Conservation (phyloP, 2,329 filamentous ascomycete genomes). For the Pyricularia sp. region DNA sequence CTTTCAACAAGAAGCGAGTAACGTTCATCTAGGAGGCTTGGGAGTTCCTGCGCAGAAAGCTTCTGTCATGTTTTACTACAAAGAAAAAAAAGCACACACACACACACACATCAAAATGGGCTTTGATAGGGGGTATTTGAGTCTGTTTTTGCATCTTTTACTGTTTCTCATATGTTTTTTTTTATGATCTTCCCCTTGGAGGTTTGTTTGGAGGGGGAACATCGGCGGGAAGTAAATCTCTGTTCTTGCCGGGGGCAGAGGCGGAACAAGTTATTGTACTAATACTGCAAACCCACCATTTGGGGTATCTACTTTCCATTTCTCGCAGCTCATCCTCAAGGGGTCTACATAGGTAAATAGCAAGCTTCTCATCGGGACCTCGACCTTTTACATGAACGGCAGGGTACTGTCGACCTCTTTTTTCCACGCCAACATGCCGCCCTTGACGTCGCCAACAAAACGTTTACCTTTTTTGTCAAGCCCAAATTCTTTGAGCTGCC, state of each 20-base stretch:
- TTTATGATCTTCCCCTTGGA: background rate
- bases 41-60: background rate
- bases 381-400: conserved; percentile 35
- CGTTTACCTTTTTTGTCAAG: conserved; percentile 40
- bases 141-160: background rate
- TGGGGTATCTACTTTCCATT: background rate
- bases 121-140: background rate
- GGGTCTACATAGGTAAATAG: background rate
- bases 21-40: conserved; percentile 41
- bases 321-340: background rate
- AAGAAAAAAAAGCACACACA: too few species aligned
- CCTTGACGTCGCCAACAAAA: conserved; percentile 61
- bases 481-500: conserved; percentile 54
- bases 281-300: background rate
- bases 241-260: background rate
- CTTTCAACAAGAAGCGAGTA: conserved; percentile 86
- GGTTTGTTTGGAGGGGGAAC: background rate
- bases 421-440: conserved; percentile 67
- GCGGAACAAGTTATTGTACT: background rate
- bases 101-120: background rate
- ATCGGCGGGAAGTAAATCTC: background rate
- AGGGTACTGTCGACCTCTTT: conserved; percentile 50
- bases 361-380: background rate
- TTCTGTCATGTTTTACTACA: background rate
- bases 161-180: background rate